Evolutionary conservation across 306 rosid species (phyloP), one percentile per base, ranked within the genome.

Genomic region (Lathyrus tuberosus): DNA sequence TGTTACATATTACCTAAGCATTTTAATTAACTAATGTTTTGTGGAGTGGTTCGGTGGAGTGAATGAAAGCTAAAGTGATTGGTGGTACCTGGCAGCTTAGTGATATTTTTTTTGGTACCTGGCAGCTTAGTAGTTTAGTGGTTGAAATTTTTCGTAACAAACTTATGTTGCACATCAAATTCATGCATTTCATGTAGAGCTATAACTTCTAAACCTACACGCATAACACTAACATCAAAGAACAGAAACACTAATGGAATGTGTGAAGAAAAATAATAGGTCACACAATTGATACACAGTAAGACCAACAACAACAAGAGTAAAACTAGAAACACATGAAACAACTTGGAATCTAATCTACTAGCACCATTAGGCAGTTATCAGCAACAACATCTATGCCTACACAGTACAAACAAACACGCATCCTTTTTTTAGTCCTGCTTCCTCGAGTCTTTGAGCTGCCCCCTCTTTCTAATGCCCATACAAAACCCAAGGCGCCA

Each of bases 401-500:
- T 78, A 77, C 14, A n/a, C 57, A 44, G 7, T 71, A 76, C 62
- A 53, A 72, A 30, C 46, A 26, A 35, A 40, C 47, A 62, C 17
- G 8, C 33, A 48, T 38, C 26, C 26, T 15, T 69, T 73, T 15
- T 69, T 73, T 81, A 85, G 16, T 90, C 96, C 52, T 81, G 78
- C 86, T 90, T 90, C 73, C 47, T 72, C 7, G 92, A 68, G 3
- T 91, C 97, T 75, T 94, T 94, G 61, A 67, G 84, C 30, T 86
- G 99, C 3, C 99, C 99, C 78, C 84, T 89, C 92, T 87, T 91
- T 28, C 95, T 80, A 58, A 94, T 86, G 5, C 71, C 79, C 0
- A 89, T 83, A 80, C 88, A 85, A 61, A 88, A 91, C 65, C 71
- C 7, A 56, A 94, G 84, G 64, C 99, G 92, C 97, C 96, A 91